These are phyloP conservation scores for Ganoderma leucocontextum DNA, from an alignment of 1,284 basidiomycete genomes.

Conservation along the genomic window DNA sequence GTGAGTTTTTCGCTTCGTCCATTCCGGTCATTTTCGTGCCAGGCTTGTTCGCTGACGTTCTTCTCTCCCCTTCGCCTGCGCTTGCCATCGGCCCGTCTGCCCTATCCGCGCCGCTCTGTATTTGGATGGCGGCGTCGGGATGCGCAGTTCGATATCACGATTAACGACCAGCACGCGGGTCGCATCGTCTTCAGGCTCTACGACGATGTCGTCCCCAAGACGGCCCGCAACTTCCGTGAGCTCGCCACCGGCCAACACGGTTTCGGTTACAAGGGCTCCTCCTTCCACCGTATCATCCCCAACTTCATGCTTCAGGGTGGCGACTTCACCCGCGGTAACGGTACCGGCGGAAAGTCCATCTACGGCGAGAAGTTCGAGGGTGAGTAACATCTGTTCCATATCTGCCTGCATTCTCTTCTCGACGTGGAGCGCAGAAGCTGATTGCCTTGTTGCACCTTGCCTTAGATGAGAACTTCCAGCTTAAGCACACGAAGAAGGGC, in stretches of 20 bases:
- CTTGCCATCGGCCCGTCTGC: constrained; percentile 2
- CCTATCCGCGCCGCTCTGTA: background rate
- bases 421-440: constrained; percentile 11
- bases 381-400: constrained; percentile 39
- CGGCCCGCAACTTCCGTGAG: constrained; percentile 60
- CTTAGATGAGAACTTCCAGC: constrained; percentile 85
- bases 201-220: constrained; percentile 56
- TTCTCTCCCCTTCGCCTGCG: background rate
- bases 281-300: constrained; percentile 49
- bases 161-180: constrained; percentile 56
- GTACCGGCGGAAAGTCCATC: constrained; percentile 93
- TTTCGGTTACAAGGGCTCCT: constrained; percentile 49
- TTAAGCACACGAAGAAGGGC: constrained; percentile 86
- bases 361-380: constrained; percentile 89
- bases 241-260: constrained; percentile 55
- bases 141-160: constrained; percentile 63
- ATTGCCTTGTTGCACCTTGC: constrained; percentile 15
- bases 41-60: constrained; percentile 14
- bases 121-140: constrained; percentile 6
- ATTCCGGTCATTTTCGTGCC: background rate
- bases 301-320: constrained; percentile 73
- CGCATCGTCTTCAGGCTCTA: constrained; percentile 71
- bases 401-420: background rate
- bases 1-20: constrained; percentile 44
- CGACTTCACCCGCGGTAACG: constrained; percentile 77